Evolutionary conservation across 192 early-diverging fungal species (phyloP), one percentile per base, ranked within the genome.

Genomic region (Rhizophagus prolifer): DNA sequence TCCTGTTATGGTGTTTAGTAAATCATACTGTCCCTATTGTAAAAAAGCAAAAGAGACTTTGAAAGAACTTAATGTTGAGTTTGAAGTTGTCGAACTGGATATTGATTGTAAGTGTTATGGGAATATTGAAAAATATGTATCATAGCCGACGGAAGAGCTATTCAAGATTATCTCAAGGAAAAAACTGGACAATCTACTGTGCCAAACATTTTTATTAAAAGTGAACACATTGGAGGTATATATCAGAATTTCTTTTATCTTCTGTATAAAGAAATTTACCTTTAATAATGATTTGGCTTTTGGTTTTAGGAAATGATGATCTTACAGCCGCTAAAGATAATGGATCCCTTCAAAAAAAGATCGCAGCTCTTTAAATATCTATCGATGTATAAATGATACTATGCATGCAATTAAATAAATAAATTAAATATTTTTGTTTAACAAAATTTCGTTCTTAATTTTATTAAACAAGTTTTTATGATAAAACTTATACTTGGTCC

Each of bases 211-310:
- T 72, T 72, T 26, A 72, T 72, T 6, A 28, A 36, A 0, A 21
- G 46, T 23, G 0, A 72, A 30, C 70, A 72, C 25, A 30, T 72
- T 72, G 70, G 70, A 54, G 70, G 70, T 72, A 58, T 19, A 36
- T 68, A 44, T 12, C 41, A 44, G 12, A 44, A 12, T 36, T 34
- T 38, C 25, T 36, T 68, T n/a, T 68, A 12, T 41, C 14, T 41
- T 9, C 2, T 5, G 16, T 19, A 54, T 21, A 54, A 54, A 54
- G 7, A 7, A 21, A 1, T 54, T 19, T 21, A 54, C 6, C 16
- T 21, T 54, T 54, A 7, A 54, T 54, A 54, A 21, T 19, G 19
- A 0, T 44, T 54, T 19, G 19, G 13, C 13, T 54, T n/a, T 19
- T 9, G 36, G 7, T 21, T 54, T 16, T 54, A 54, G 50, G 50